phyloP scores from a whole-genome alignment of 169 alveolate genomes.

The Cryptosporidium tyzzeri region DNA sequence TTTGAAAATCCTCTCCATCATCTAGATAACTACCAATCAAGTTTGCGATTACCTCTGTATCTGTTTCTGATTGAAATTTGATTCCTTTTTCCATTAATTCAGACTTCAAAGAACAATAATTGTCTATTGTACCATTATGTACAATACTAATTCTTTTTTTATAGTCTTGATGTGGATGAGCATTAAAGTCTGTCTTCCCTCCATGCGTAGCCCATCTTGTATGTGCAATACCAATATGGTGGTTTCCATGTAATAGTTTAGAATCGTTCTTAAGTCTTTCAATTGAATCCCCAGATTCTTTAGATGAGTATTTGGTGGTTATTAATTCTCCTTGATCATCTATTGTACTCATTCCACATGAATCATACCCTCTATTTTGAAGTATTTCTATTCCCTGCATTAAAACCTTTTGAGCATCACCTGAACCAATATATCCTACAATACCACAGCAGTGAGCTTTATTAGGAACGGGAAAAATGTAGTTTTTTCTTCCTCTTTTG shows the following conservation, averaged over 20 bases:
- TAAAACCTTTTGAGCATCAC: conserved; percentile 85
- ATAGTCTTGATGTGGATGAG: conserved; percentile 97
- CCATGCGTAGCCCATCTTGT: conserved; percentile 99
- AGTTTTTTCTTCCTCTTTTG: background rate
- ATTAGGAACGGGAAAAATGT: background rate
- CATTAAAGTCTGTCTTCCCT: conserved; percentile 93
- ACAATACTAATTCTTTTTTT: conserved; percentile 90
- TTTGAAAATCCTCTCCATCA: conserved; percentile 83
- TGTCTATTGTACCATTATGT: conserved; percentile 96
- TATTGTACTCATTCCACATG: conserved; percentile 94
- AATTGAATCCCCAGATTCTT: conserved; percentile 84
- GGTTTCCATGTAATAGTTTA: conserved; percentile 83
- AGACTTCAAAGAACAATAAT: conserved; percentile 83
- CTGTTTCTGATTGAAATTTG: conserved; percentile 90
- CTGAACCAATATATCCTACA: conserved; percentile 89
- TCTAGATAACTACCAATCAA: conserved; percentile 91
- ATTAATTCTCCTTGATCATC: conserved; percentile 82
- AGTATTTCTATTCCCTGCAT: conserved; percentile 89
- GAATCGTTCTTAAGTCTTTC: conserved; percentile 84
- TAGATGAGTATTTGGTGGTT: conserved; percentile 89
- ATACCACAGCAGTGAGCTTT: conserved; percentile 88
- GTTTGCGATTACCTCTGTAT: conserved; percentile 96
- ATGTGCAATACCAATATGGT: conserved; percentile 96
- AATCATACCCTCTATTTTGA: conserved; percentile 95
- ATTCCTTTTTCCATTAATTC: conserved; percentile 83